Base-by-base conservation (phyloP, 2,329 filamentous ascomycete species). In the Chaetomiaceae sp. region DNA sequence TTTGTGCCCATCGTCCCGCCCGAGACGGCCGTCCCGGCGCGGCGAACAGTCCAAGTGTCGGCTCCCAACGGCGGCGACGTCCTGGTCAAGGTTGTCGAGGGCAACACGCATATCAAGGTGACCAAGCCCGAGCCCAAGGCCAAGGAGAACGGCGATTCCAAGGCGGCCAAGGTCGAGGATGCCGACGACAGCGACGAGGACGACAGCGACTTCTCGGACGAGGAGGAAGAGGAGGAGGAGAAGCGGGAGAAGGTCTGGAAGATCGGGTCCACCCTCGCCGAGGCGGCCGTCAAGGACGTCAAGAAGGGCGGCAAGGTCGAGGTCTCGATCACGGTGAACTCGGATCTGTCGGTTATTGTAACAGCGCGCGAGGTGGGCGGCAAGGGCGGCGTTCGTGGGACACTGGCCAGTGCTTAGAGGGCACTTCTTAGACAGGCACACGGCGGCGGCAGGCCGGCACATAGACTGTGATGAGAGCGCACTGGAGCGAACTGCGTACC, bases 301-400 rank as follows among this genome's bases (percentile, higher is more conserved):
- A 92, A 92, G 83, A 91, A 92, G 75, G 87, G 84, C 55, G 82
- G 83, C 65, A 96, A 96, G 78, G 84, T 99, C 61, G 94, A 99
- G 78, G 85, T 97, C 51, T 95, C 90, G 69, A 82, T 97, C 66
- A 95, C 92, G 70, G 87, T 97, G 60, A 82, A 80, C 51, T 85
- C 83, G 23, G 91, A 97, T 68, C 76, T 96, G 53, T 79, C 79
- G 61, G 80, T 96, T 58, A 89, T 87, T 46, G 79, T 96, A 61
- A 88, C 91, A 38, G 85, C 87, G 53, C 81, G 92, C 60, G 91
- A 95, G 71, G 86, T 96, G 45, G 91, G 92, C 59, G 88, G 83
- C 56, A 92, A 95, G 77, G 87, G 87, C 39, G 91, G 90, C 62
- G 84, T 94, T 55, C 78, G 90, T 63, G 89, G 88, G 34, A 76